Conservation (phyloP, 179 eudicot species). For the Beta macrorhiza region DNA sequence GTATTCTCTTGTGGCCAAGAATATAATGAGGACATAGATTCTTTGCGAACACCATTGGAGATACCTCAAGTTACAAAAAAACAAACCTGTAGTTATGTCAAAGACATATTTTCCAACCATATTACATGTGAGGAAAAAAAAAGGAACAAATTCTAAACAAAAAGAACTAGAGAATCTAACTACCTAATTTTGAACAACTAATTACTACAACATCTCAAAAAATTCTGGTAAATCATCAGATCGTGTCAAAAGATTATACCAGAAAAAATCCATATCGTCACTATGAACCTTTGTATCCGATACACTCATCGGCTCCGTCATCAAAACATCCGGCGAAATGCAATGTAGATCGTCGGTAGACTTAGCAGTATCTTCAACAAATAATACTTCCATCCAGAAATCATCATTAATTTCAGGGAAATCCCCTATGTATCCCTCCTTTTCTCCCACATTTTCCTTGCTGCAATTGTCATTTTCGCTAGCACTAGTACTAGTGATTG, state of each 20-base stretch:
- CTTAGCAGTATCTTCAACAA: conserved; percentile 34
- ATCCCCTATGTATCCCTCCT: conserved; percentile 16
- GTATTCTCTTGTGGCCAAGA: not conserved
- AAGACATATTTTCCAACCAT: conserved; percentile 14
- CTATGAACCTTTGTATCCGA: not conserved
- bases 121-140: conserved; percentile 7
- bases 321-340: conserved; percentile 9
- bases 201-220: conserved; percentile 23
- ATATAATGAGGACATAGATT: not conserved
- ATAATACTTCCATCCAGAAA: conserved; percentile 41
- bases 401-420: conserved; percentile 33
- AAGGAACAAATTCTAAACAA: not conserved
- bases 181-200: conserved; percentile 4
- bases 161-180: not conserved
- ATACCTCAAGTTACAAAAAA: conserved; percentile 13
- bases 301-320: conserved; percentile 3
- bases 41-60: conserved; percentile 1
- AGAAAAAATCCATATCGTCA: conserved; percentile 33
- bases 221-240: conserved; percentile 29
- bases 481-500: conserved; percentile 25
- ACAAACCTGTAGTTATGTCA: conserved; percentile 8
- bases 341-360: conserved; percentile 27
- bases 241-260: conserved; percentile 36
- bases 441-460: conserved; percentile 15
- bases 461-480: conserved; percentile 19